Base-by-base conservation (phyloP, 2,329 filamentous ascomycete species). In the Colletotrichum costaricense region DNA sequence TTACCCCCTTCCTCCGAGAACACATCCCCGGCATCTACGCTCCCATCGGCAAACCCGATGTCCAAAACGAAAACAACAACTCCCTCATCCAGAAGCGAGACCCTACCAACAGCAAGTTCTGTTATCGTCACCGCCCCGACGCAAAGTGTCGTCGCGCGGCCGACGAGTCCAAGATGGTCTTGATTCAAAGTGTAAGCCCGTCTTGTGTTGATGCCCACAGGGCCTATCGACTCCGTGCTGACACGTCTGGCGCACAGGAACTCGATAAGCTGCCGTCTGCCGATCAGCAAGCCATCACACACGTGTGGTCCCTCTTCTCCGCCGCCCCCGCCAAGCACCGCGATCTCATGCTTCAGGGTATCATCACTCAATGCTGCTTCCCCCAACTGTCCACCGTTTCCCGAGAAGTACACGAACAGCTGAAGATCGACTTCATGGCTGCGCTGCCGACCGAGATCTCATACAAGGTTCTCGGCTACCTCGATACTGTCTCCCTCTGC, bases 241-340 rank as follows among this genome's bases (percentile, higher is more conserved):
- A 82, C 67, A 71, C 78, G 42, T 26, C 14, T 60, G 68, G 19
- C 19, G 56, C 64, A 49, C 64, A 95, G 92, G 93, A 97, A 82
- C 90, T 98, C 65, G 93, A 96, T 78, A 92, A 90, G 59, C 89
- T 98, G 42, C 93, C 95, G 5, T 90, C 93, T 75, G 92, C 90
- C 76, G 97, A 99, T 81, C 95, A 98, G 83, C 95, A 98, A 84
- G 95, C 94, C 79, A 98, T 99, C 78, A 95, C 95, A 42, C 96
- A 98, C 79, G 95, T 98, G 69, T 99, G 97, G 97, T 97, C 96
- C 0, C 88, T 98, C 60, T 99, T 99, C 86, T 98, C 96, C 0
- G 97, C 97, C 52, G 95, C 97, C 0, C 97, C 97, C 0, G 90
- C 95, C 11, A 98, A 97, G 81, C 96, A 98, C 80, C 93, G 97